A percentile compares a stretch with the other conserved stretches of the same genome.
These are phyloP conservation scores for Podospora pseudoanserina DNA, from an alignment of 495 filamentous ascomycete genomes.

Conservation along the genomic window DNA sequence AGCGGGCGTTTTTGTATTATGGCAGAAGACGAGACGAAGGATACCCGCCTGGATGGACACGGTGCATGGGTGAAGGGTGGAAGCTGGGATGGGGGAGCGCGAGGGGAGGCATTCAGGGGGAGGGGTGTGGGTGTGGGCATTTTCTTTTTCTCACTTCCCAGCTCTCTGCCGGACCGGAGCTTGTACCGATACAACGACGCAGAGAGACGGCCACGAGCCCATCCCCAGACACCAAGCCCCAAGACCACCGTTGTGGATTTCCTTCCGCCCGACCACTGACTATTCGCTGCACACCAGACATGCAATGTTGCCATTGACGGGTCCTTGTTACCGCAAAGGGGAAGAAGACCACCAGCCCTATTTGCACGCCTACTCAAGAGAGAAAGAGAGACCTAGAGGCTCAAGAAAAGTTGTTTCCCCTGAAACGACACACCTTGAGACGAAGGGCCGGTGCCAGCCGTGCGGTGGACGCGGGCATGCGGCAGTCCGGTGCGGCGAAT, in stretches of 20 bases:
- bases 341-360: background rate
- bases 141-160: background rate
- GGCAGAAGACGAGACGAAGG: slow-evolving; percentile 26
- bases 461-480: background rate
- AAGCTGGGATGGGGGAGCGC: slow-evolving; percentile 7
- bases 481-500: background rate
- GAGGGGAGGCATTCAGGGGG: background rate
- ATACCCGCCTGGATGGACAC: slow-evolving; percentile 29
- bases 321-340: background rate
- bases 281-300: background rate
- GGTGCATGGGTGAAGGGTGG: slow-evolving; percentile 26
- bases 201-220: background rate
- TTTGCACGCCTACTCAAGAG: background rate
- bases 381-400: too few species aligned
- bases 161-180: slow-evolving; percentile 22
- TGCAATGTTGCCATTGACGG: background rate
- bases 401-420: too few species aligned
- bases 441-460: background rate
- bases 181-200: slow-evolving; percentile 21
- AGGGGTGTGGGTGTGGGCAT: slow-evolving; percentile 7
- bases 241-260: slow-evolving; percentile 6
- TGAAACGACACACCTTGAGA: background rate
- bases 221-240: background rate
- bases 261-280: slow-evolving; percentile 17
- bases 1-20: slow-evolving; percentile 28